Evolutionary conservation across 768 basidiomycete genomes (phyloP), one percentile per base, ranked within the genome.

Genomic region (Crepidotus variabilis): DNA sequence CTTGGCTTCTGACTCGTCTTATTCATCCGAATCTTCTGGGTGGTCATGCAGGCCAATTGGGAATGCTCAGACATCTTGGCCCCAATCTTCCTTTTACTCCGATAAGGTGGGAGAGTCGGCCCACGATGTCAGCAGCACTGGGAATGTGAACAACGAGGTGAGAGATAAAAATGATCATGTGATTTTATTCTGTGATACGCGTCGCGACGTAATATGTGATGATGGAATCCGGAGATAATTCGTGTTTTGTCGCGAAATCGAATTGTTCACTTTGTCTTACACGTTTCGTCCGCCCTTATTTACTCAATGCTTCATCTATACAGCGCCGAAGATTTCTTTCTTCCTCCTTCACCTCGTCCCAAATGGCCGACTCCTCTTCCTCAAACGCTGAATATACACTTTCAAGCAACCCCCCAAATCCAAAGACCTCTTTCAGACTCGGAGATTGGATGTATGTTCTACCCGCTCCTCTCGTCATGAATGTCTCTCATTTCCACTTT

Each of bases 391-490:
- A 79, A 33, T 86, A 83, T 58, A 76, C 82, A 4, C 74, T 88
- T 52, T 89, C 87, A 16, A 82, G 68, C 62, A 89, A 88, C 60
- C 87, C 87, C 5, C 87, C 87, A 11, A 89, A 88, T 65, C 83
- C 85, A 13, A 78, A 80, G 62, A 82, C 80, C 2, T 82, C 75
- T 61, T 89, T 88, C 68, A 76, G 87, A 61, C 72, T 79, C 4
- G 87, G 87, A 14, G 87, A 89, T 65, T 89, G 87, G 87, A 87
- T 89, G 87, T 88, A 65, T 73, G 87, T 83, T 47, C 45, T 58
- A 32, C 51, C 50, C 60, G 14, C 16, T 11, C 57, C 49, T 28
- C 56, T 63, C 60, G 47, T 58, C 59, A 50, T 61, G 58, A 50
- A 56, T 52, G 53, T 35, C 58, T 62, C 60, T 61, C 59, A 69